Conservation (phyloP, 2,329 filamentous ascomycete genomes). For the Hypoxylon sp. region DNA sequence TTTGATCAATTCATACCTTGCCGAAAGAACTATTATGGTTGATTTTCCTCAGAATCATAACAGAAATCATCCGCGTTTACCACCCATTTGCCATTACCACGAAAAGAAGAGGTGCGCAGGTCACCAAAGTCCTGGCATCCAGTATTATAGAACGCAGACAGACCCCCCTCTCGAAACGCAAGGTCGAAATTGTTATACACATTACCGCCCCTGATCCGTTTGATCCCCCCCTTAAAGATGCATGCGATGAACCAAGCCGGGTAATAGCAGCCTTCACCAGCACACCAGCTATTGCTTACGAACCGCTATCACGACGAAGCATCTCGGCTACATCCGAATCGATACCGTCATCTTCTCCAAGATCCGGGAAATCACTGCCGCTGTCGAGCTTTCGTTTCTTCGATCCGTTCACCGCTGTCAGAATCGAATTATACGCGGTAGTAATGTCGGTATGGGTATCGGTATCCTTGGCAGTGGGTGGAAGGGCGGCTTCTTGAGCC, state of each 20-base stretch:
- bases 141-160: not conserved
- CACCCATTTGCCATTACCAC: not conserved
- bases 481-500: constrained; percentile 36
- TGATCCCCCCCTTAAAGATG: not conserved
- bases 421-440: constrained; percentile 58
- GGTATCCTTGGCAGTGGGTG: constrained; percentile 45
- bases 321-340: constrained; percentile 65
- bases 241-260: not conserved
- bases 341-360: constrained; percentile 63
- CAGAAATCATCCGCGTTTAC: constrained; percentile 1
- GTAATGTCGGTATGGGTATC: constrained; percentile 53
- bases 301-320: constrained; percentile 53
- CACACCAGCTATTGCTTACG: constrained; percentile 5
- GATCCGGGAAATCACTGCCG: constrained; percentile 60
- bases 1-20: not conserved
- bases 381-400: constrained; percentile 65
- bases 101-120: not conserved
- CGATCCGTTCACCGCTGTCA: constrained; percentile 59
- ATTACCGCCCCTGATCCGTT: not conserved
- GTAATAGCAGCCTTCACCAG: not conserved
- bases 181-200: constrained; percentile 6
- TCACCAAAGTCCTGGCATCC: not conserved
- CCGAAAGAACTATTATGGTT: not conserved
- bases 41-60: not conserved
- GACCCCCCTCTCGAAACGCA: not conserved